phyloP scores from a whole-genome alignment of 1,139 yeast species.

The Groenewaldozyma auringiensis region DNA sequence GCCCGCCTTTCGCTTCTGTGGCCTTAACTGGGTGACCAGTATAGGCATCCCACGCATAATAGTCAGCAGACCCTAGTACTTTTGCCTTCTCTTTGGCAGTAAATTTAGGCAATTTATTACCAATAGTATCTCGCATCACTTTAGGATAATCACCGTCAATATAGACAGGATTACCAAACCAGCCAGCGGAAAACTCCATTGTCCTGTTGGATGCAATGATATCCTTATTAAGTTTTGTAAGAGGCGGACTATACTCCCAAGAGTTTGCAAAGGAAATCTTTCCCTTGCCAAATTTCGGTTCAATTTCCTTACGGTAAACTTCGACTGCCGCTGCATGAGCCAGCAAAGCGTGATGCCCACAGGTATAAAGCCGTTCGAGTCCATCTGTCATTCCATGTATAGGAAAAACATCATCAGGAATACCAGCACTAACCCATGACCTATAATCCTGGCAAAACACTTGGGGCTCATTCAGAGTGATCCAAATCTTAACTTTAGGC shows the following conservation, averaged over 20 bases:
- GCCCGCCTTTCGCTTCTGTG: conserved; percentile 22
- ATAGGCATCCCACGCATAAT: conserved; percentile 35
- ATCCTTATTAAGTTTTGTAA: conserved; percentile 15
- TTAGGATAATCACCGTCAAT: conserved; percentile 33
- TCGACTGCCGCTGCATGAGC: conserved; percentile 31
- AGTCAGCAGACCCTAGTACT: conserved; percentile 28
- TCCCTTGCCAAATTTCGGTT: conserved; percentile 25
- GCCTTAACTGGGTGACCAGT: conserved; percentile 28
- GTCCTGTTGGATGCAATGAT: conserved; percentile 27
- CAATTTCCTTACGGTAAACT: conserved; percentile 30
- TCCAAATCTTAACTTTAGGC: conserved; percentile 33
- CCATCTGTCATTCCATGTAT: conserved; percentile 14
- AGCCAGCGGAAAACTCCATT: conserved; percentile 28
- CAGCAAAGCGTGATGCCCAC: conserved; percentile 29
- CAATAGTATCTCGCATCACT: conserved; percentile 24
- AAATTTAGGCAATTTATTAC: conserved; percentile 22
- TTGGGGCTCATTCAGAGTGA: conserved; percentile 35
- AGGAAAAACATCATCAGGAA: conserved; percentile 19
- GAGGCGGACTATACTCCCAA: conserved; percentile 24
- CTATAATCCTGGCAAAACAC: conserved; percentile 20
- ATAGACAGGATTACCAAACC: conserved; percentile 32
- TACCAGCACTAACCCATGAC: conserved; percentile 10
- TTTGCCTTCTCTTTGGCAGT: conserved; percentile 27
- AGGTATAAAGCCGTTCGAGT: conserved; percentile 14
- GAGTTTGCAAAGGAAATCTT: conserved; percentile 23